A percentile compares a stretch with the other conserved stretches of the same genome.
phyloP scores from a whole-genome alignment of 352 stramenopile genomes.

The Phytopythium oedochilum region DNA sequence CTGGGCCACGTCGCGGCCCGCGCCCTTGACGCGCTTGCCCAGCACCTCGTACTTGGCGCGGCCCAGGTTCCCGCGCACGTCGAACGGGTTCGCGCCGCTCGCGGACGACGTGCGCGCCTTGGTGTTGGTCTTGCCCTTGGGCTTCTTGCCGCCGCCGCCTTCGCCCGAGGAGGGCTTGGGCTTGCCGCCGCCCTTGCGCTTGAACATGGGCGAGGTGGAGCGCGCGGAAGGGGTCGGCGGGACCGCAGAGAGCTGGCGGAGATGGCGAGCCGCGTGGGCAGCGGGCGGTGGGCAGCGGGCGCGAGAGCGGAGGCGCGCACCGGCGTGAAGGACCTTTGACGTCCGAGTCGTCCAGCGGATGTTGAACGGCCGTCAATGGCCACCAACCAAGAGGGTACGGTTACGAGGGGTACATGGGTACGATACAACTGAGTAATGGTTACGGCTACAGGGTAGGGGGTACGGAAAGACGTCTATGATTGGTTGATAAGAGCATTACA shows the following conservation, averaged over 20 bases:
- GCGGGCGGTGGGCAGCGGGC: not conserved
- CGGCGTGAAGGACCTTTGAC: not conserved
- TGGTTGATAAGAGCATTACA: too few relatives aligned
- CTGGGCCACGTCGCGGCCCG: slow-evolving; percentile 83
- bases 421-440: too few relatives aligned
- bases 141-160: slow-evolving; percentile 1
- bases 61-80: slow-evolving; percentile 79
- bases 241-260: not conserved
- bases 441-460: too few relatives aligned
- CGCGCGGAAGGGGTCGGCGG: not conserved
- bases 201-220: slow-evolving; percentile 19
- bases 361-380: slow-evolving; percentile 6
- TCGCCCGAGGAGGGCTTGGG: slow-evolving; percentile 9
- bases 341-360: not conserved
- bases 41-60: slow-evolving; percentile 89
- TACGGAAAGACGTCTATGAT: too few relatives aligned
- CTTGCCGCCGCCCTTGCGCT: slow-evolving; percentile 42
- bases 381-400: slow-evolving; percentile 3
- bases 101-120: slow-evolving; percentile 18
- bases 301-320: not conserved
- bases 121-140: slow-evolving; percentile 12
- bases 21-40: slow-evolving; percentile 84
- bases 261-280: not conserved
- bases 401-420: not conserved
- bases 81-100: slow-evolving; percentile 82